These are phyloP conservation scores for Kwoniella europaea DNA, from an alignment of 768 basidiomycete species.

Conservation along the genomic window DNA sequence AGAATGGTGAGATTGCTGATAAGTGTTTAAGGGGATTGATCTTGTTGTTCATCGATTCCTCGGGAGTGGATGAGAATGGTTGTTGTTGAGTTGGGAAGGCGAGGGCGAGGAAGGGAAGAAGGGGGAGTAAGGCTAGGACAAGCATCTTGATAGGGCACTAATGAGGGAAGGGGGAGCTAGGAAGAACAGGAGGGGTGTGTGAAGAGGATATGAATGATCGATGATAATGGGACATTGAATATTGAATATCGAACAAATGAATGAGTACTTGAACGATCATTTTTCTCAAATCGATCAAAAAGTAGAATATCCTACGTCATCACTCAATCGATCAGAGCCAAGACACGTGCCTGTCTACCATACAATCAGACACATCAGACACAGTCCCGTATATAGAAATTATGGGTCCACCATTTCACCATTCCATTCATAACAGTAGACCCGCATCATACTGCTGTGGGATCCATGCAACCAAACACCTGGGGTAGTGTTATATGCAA, in stretches of 20 bases:
- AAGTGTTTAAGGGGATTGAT: conserved; percentile 55
- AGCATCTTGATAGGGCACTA: conserved; percentile 2
- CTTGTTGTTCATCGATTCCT: not conserved
- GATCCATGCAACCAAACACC: not conserved
- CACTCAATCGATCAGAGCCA: not conserved
- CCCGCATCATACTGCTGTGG: no score
- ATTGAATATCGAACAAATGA: no score
- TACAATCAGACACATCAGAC: not conserved
- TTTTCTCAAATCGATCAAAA: not conserved
- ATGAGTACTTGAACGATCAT: not conserved
- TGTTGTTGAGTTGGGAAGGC: conserved; percentile 25
- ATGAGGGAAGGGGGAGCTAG: not conserved
- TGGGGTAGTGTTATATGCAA: not conserved
- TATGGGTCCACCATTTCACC: not conserved
- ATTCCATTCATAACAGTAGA: not conserved
- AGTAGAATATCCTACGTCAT: not conserved
- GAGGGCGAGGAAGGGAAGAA: conserved; percentile 11
- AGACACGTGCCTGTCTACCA: not conserved
- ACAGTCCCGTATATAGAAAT: not conserved
- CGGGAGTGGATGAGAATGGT: not conserved
- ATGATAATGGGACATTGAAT: not conserved
- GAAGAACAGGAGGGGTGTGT: not conserved
- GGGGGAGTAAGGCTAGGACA: conserved; percentile 6
- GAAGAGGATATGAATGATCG: not conserved
- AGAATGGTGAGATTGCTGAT: conserved; percentile 59